phyloP scores from a whole-genome alignment of 129 eudicot species.

The Cynara cardunculus region DNA sequence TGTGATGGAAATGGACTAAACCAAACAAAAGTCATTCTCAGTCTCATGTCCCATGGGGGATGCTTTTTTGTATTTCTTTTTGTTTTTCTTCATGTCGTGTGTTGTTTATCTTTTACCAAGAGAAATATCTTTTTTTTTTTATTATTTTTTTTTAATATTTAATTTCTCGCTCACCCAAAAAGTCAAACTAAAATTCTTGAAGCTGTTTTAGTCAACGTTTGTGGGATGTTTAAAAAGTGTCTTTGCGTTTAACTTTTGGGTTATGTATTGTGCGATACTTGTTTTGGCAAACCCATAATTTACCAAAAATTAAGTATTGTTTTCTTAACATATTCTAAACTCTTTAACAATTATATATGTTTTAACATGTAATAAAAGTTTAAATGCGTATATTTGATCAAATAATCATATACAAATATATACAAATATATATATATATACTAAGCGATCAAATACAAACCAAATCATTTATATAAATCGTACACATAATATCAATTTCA shows the following conservation, averaged over 20 bases:
- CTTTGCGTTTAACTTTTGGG: conserved; percentile 19
- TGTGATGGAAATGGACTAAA: conserved; percentile 38
- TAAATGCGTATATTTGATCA: neutral
- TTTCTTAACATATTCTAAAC: neutral
- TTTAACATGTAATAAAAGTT: neutral
- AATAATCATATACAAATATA: no score
- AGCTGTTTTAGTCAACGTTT: conserved; percentile 37
- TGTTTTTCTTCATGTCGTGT: conserved; percentile 47
- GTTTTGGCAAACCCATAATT: conserved; percentile 13
- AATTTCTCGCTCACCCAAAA: conserved; percentile 32
- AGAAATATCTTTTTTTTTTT: conserved; percentile 7
- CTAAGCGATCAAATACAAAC: no score
- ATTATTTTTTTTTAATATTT: neutral
- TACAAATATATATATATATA: no score
- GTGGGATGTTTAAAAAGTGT: conserved; percentile 21
- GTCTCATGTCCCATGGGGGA: conserved; percentile 35
- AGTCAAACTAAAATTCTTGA: conserved; percentile 42
- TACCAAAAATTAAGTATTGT: neutral
- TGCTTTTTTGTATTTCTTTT: conserved; percentile 29
- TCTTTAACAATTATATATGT: neutral
- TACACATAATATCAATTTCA: no score
- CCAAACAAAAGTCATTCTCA: conserved; percentile 37
- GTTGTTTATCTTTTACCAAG: conserved; percentile 29
- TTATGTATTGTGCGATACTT: conserved; percentile 15
- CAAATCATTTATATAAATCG: no score